Evolutionary conservation across 805 yeast species (phyloP).

Genomic region (Ogataea dorogensis): DNA sequence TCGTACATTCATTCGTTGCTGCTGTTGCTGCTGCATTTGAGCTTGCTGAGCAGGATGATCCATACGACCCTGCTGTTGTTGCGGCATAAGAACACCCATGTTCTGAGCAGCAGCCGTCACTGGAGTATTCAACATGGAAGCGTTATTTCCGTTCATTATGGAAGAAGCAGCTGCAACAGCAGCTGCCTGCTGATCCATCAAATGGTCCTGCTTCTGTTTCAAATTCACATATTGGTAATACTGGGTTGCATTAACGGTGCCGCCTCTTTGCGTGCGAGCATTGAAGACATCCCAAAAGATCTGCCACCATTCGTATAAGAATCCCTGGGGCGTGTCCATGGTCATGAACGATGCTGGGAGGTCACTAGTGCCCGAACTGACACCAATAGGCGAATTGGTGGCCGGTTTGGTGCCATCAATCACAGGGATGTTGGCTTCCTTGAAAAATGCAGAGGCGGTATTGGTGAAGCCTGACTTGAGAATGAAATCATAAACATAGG

Average conservation of each 20-base stretch:
- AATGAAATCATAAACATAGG: conserved; percentile 83
- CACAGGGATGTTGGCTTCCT: conserved; percentile 70
- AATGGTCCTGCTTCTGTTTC: conserved; percentile 59
- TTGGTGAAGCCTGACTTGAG: conserved; percentile 67
- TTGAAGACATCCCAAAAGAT: conserved; percentile 92
- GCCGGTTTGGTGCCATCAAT: conserved; percentile 31
- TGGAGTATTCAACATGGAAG: conserved; percentile 17
- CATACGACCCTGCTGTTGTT: conserved; percentile 14
- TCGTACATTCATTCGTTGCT: conserved; percentile 16
- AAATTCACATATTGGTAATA: conserved; percentile 63
- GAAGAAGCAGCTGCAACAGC: conserved; percentile 22
- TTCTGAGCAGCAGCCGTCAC: conserved; percentile 18
- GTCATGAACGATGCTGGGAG: conserved; percentile 51
- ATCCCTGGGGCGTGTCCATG: conserved; percentile 85
- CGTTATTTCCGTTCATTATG: conserved; percentile 15
- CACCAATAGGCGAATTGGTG: conserved; percentile 11
- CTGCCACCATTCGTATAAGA: conserved; percentile 93
- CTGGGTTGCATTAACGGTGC: conserved; percentile 63
- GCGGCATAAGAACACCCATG: conserved; percentile 19
- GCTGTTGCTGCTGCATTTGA: conserved; percentile 10
- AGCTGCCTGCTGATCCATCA: conserved; percentile 29
- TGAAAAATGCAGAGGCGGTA: conserved; percentile 71
- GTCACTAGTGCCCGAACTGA: conserved; percentile 28
- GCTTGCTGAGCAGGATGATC: conserved; percentile 14
- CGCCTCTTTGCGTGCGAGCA: conserved; percentile 69